Evolutionary conservation across 495 filamentous ascomycete species (phyloP).

Genomic region (Penicillium goetzii): DNA sequence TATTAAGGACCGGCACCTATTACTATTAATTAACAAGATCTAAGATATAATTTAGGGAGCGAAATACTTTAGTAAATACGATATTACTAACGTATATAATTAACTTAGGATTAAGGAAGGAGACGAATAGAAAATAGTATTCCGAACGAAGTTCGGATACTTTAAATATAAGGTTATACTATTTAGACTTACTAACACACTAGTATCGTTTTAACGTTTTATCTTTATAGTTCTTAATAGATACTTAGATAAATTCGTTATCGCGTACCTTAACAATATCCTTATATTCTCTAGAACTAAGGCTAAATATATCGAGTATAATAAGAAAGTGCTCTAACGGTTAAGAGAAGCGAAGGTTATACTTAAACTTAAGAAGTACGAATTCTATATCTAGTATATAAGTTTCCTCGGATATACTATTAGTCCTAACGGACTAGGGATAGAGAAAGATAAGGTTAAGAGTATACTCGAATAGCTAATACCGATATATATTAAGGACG

Average conservation of each 20-base stretch:
- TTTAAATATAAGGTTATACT: too few species aligned
- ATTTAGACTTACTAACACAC: too few species aligned
- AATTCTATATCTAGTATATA: background rate
- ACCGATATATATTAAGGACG: background rate
- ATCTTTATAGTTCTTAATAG: background rate
- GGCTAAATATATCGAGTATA: background rate
- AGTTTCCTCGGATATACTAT: conserved; percentile 1
- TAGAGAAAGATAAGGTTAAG: background rate
- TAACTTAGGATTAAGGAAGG: conserved; percentile 17
- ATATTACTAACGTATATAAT: conserved; percentile 28
- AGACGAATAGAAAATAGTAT: conserved; percentile 27
- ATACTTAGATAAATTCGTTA: background rate
- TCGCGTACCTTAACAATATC: background rate
- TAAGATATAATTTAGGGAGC: conserved; percentile 22
- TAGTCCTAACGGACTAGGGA: background rate
- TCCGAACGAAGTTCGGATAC: conserved; percentile 21
- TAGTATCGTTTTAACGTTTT: too few species aligned
- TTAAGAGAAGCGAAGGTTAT: conserved; percentile 9
- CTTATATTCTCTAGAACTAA: background rate
- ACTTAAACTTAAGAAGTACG: conserved; percentile 23
- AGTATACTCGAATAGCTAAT: background rate
- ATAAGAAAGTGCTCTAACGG: too few species aligned
- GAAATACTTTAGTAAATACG: conserved; percentile 31
- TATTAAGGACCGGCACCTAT: conserved; percentile 29
- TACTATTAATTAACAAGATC: conserved; percentile 26